Conservation (phyloP, 495 filamentous ascomycete species). For the Astrothelium subdiscretum region DNA sequence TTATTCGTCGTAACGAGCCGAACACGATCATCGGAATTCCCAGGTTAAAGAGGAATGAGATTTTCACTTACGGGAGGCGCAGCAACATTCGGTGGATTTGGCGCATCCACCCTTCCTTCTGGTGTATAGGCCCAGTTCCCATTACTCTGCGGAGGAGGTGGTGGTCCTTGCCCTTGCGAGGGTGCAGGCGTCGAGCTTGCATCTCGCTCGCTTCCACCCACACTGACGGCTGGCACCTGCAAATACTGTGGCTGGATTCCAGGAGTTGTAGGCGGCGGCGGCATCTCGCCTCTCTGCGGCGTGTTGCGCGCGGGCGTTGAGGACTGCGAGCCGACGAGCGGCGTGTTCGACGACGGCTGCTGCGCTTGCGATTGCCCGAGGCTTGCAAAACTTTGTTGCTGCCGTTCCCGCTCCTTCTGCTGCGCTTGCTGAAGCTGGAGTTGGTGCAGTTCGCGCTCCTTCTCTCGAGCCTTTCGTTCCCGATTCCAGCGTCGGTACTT, state of each 20-base stretch:
- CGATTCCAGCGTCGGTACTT: slow-evolving; percentile 48
- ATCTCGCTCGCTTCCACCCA: not conserved
- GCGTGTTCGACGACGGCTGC: slow-evolving; percentile 26
- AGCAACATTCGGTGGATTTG: slow-evolving; percentile 4
- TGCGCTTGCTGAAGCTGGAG: not conserved
- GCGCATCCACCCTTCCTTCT: slow-evolving; percentile 4
- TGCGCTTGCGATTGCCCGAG: slow-evolving; percentile 17
- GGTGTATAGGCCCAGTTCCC: slow-evolving; percentile 8
- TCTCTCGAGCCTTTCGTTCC: slow-evolving; percentile 26
- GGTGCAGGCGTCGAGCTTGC: slow-evolving; percentile 1
- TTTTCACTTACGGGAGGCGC: slow-evolving; percentile 14
- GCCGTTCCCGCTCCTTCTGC: slow-evolving; percentile 21
- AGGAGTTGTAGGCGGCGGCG: slow-evolving; percentile 38
- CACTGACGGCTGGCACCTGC: not conserved
- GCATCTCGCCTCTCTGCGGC: slow-evolving; percentile 48
- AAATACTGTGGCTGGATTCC: slow-evolving; percentile 11
- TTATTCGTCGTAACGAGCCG: too few species aligned
- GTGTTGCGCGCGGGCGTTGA: slow-evolving; percentile 42
- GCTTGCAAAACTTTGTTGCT: slow-evolving; percentile 15
- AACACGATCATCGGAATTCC: too few species aligned
- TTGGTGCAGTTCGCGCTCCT: not conserved
- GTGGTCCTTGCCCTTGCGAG: slow-evolving; percentile 12
- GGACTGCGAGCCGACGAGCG: slow-evolving; percentile 32
- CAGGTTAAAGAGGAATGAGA: slow-evolving; percentile 7
- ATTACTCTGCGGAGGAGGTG: slow-evolving; percentile 11